phyloP scores from a whole-genome alignment of 2,329 filamentous ascomycete species.

The Neonectria punicea region DNA sequence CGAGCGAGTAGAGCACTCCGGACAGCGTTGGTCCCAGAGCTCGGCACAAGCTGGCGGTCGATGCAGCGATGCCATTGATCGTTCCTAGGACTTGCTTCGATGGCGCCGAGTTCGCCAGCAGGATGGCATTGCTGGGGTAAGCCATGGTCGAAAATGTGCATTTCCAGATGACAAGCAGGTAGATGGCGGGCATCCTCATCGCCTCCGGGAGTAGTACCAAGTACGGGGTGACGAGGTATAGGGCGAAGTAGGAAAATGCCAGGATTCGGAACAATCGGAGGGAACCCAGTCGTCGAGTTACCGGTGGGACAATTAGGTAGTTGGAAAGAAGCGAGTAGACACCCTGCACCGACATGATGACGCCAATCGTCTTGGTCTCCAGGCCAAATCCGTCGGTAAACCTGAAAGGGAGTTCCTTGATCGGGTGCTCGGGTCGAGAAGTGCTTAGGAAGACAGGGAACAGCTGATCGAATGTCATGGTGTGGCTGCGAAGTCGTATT shows the following conservation, averaged over 20 bases:
- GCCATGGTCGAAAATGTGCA: conserved; percentile 92
- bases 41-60: conserved; percentile 87
- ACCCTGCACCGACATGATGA: conserved; percentile 89
- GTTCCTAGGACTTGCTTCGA: conserved; percentile 87
- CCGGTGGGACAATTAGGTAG: conserved; percentile 82
- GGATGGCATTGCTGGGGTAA: conserved; percentile 89
- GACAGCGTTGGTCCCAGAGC: conserved; percentile 91
- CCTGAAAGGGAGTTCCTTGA: conserved; percentile 78
- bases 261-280: conserved; percentile 85
- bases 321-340: conserved; percentile 90
- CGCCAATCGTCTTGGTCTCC: conserved; percentile 83
- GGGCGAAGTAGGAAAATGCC: conserved; percentile 83
- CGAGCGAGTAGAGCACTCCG: conserved; percentile 84
- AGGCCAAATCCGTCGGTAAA: conserved; percentile 90
- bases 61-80: conserved; percentile 92
- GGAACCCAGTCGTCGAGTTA: conserved; percentile 80
- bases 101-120: conserved; percentile 88
- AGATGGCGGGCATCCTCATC: conserved; percentile 79
- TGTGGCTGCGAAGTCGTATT: conserved; percentile 72
- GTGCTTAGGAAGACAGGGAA: conserved; percentile 93
- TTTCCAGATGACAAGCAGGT: conserved; percentile 85
- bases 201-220: conserved; percentile 81
- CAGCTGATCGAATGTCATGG: conserved; percentile 94
- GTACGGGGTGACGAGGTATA: conserved; percentile 91
- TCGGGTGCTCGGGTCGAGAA: conserved; percentile 60